These are phyloP conservation scores for Actinomortierella ambigua DNA, from an alignment of 371 early-diverging fungal species.

Conservation along the genomic window DNA sequence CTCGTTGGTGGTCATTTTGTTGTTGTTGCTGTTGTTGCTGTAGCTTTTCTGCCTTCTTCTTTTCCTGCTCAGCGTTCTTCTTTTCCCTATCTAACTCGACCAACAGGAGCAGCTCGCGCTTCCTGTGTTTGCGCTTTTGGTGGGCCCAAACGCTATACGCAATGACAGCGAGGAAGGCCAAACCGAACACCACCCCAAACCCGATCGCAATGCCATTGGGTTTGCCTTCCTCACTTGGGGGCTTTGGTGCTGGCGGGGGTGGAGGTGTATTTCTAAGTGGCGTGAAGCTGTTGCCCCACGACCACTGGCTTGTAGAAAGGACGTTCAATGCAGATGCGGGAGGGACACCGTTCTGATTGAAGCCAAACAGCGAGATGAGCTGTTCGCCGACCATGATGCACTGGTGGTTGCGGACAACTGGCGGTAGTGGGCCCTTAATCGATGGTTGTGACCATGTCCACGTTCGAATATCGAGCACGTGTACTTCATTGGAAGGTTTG, in stretches of 20 bases:
- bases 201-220: slow-evolving; percentile 20
- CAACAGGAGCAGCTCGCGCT: slow-evolving; percentile 15
- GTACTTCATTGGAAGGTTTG: slow-evolving; percentile 21
- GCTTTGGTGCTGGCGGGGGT: slow-evolving; percentile 23
- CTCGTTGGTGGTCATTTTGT: no score
- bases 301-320: slow-evolving; percentile 18
- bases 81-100: slow-evolving; percentile 23
- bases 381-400: slow-evolving; percentile 43
- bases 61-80: slow-evolving; percentile 15
- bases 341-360: slow-evolving; percentile 25
- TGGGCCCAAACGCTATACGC: slow-evolving; percentile 22
- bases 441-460: slow-evolving; percentile 31
- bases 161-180: slow-evolving; percentile 20
- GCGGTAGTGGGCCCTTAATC: slow-evolving; percentile 5
- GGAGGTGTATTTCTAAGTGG: slow-evolving; percentile 19
- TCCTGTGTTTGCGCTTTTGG: slow-evolving; percentile 14
- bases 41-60: slow-evolving; percentile 15
- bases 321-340: slow-evolving; percentile 24
- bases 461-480: slow-evolving; percentile 15
- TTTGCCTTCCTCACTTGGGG: slow-evolving; percentile 25
- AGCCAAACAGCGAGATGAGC: slow-evolving; percentile 30
- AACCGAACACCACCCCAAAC: slow-evolving; percentile 26
- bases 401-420: slow-evolving; percentile 35
- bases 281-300: slow-evolving; percentile 23
- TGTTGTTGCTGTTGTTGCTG: slow-evolving; percentile 10